These are phyloP conservation scores for Oryza rufipogon DNA, from an alignment of 176 grass and related monocot species.

Conservation along the genomic window DNA sequence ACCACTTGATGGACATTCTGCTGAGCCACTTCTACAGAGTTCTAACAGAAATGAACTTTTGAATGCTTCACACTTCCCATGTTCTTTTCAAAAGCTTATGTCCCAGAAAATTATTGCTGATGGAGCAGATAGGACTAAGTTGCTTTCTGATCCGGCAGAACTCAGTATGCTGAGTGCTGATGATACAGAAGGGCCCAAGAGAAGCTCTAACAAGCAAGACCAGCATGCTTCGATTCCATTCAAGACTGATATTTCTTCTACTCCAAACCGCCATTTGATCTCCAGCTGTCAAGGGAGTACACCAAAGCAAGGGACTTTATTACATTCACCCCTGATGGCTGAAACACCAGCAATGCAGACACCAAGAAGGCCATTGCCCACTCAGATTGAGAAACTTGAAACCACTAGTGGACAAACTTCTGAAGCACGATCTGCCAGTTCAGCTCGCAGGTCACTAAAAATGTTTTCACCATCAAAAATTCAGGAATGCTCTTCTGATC, in stretches of 20 bases:
- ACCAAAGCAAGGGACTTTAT: constrained; percentile 54
- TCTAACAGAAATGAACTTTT: constrained; percentile 40
- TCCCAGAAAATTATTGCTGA: constrained; percentile 58
- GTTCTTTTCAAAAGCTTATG: constrained; percentile 69
- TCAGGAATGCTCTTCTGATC: constrained; percentile 38
- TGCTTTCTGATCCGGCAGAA: constrained; percentile 51
- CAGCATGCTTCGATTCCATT: constrained; percentile 12
- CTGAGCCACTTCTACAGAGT: constrained; percentile 41
- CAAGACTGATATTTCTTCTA: constrained; percentile 38
- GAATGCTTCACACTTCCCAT: constrained; percentile 80
- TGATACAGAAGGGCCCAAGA: constrained; percentile 30
- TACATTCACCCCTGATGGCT: constrained; percentile 38
- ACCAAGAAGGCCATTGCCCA: constrained; percentile 71
- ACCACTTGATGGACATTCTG: constrained; percentile 30
- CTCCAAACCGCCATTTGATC: constrained; percentile 33
- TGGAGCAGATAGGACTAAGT: constrained; percentile 46
- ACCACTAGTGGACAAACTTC: constrained; percentile 41
- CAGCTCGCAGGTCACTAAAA: constrained; percentile 73
- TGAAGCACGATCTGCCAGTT: constrained; percentile 68
- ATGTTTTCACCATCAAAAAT: constrained; percentile 61
- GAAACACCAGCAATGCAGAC: constrained; percentile 67
- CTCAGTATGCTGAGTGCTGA: constrained; percentile 15
- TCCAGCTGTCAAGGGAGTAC: constrained; percentile 54
- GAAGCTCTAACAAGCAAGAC: constrained; percentile 37
- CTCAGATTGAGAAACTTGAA: constrained; percentile 54